phyloP scores from a whole-genome alignment of 768 basidiomycete genomes.

The Agrocybe pediades region DNA sequence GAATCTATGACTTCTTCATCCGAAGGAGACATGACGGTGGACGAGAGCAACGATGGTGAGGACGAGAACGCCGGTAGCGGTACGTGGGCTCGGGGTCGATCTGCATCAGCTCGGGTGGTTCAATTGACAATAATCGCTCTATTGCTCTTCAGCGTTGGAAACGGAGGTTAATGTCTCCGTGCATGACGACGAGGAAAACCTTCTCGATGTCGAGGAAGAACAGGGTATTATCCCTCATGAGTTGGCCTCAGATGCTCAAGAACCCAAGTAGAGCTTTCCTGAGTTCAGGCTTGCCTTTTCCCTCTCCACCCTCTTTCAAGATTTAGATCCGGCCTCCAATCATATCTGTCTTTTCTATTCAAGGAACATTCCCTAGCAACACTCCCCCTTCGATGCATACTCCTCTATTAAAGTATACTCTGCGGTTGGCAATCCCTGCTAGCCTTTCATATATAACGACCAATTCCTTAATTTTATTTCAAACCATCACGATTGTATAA shows the following conservation, averaged over 20 bases:
- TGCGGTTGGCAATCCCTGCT: no score
- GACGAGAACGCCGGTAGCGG: conserved; percentile 10
- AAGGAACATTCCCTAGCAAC: neutral
- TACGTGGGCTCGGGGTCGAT: conserved; percentile 9
- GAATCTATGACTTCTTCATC: conserved; percentile 27
- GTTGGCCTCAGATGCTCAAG: conserved; percentile 6
- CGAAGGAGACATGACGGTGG: conserved; percentile 18
- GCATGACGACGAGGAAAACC: conserved; percentile 21
- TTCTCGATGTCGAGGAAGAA: conserved; percentile 13
- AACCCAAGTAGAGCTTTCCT: conserved; percentile 16
- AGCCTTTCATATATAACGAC: no score
- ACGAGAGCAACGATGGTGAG: conserved; percentile 12
- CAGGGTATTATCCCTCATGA: conserved; percentile 16
- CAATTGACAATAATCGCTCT: conserved; percentile 18
- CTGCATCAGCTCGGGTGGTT: conserved; percentile 4
- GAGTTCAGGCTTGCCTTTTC: conserved; percentile 7
- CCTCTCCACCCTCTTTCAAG: neutral
- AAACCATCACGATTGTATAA: conserved; percentile 2
- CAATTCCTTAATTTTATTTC: neutral
- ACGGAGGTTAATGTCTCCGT: conserved; percentile 23
- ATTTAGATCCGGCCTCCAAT: neutral
- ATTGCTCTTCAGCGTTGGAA: conserved; percentile 22
- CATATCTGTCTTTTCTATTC: neutral
- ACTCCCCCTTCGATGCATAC: neutral
- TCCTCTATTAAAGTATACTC: no score